A percentile compares a stretch with the other conserved stretches of the same genome.
Conservation (phyloP, 768 basidiomycete species). For the Vishniacozyma victoriae region DNA sequence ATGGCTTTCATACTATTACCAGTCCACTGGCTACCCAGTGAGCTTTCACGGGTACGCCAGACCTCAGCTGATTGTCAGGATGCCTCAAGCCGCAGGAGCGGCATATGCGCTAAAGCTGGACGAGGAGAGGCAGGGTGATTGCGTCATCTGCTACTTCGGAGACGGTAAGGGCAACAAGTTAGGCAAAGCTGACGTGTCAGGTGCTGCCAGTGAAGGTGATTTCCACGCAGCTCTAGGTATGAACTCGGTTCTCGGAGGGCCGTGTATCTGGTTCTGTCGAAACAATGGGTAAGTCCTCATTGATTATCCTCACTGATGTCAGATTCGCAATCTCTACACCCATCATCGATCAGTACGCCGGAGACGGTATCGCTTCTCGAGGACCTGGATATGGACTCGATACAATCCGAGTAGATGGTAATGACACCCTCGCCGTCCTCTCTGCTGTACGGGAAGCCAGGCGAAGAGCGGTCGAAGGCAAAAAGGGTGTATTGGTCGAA, state of each 20-base stretch:
- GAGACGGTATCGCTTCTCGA: conserved; percentile 85
- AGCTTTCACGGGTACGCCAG: conserved; percentile 54
- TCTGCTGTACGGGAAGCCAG: conserved; percentile 43
- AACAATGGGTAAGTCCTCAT: conserved; percentile 55
- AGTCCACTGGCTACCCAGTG: conserved; percentile 82
- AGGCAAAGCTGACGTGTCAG: conserved; percentile 6
- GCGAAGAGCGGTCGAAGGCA: conserved; percentile 30
- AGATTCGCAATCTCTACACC: conserved; percentile 89
- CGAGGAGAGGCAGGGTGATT: conserved; percentile 60
- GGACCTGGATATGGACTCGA: conserved; percentile 90
- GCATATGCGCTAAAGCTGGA: conserved; percentile 81
- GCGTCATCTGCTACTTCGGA: conserved; percentile 85
- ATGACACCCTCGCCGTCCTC: conserved; percentile 76
- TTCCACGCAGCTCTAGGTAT: conserved; percentile 73
- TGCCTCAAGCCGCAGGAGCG: conserved; percentile 77
- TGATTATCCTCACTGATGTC: neutral
- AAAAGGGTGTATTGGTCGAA: conserved; percentile 37
- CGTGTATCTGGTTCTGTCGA: conserved; percentile 42
- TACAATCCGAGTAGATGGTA: conserved; percentile 87
- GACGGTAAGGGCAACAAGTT: conserved; percentile 55
- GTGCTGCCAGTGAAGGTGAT: conserved; percentile 85
- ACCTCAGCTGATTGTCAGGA: conserved; percentile 19
- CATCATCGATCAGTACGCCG: conserved; percentile 77
- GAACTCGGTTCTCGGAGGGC: conserved; percentile 49
- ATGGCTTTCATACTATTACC: conserved; percentile 91